A percentile compares a stretch with the other conserved stretches of the same genome.
These are phyloP conservation scores for Alternaria alternata DNA, from an alignment of 2,329 filamentous ascomycete species.

Conservation along the genomic window DNA sequence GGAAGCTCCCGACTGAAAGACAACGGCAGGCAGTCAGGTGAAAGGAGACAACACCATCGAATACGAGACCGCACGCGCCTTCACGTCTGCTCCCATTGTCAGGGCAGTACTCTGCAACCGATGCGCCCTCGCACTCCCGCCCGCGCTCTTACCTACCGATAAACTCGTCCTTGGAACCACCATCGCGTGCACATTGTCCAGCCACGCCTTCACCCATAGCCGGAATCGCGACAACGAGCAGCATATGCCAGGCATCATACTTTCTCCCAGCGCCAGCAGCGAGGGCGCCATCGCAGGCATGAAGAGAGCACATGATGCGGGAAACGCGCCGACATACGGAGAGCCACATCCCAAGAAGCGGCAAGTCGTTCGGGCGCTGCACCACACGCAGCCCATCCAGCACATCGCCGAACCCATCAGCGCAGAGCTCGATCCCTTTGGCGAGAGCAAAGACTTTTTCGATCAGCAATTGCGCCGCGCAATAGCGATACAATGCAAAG, in stretches of 20 bases:
- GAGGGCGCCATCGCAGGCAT: conserved; percentile 43
- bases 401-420: conserved; percentile 45
- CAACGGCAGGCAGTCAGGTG: conserved; percentile 18
- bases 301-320: conserved; percentile 43
- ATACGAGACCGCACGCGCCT: conserved; percentile 15
- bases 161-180: conserved; percentile 3
- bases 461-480: conserved; percentile 64
- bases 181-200: conserved; percentile 15
- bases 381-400: conserved; percentile 46
- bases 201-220: conserved; percentile 10
- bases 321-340: conserved; percentile 29
- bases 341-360: conserved; percentile 45
- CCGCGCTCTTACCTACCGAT: conserved; percentile 20
- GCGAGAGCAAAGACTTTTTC: conserved; percentile 61
- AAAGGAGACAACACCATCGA: conserved; percentile 21
- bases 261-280: conserved; percentile 41
- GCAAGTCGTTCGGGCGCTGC: conserved; percentile 44
- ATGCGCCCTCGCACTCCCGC: conserved; percentile 17
- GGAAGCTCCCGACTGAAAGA: conserved; percentile 28
- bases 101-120: conserved; percentile 5
- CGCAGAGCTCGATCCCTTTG: conserved; percentile 41
- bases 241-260: conserved; percentile 47
- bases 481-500: conserved; percentile 61
- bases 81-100: conserved; percentile 14
- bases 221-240: conserved; percentile 20